phyloP scores from a whole-genome alignment of 495 filamentous ascomycete genomes.

The Corynascus novoguineensis region DNA sequence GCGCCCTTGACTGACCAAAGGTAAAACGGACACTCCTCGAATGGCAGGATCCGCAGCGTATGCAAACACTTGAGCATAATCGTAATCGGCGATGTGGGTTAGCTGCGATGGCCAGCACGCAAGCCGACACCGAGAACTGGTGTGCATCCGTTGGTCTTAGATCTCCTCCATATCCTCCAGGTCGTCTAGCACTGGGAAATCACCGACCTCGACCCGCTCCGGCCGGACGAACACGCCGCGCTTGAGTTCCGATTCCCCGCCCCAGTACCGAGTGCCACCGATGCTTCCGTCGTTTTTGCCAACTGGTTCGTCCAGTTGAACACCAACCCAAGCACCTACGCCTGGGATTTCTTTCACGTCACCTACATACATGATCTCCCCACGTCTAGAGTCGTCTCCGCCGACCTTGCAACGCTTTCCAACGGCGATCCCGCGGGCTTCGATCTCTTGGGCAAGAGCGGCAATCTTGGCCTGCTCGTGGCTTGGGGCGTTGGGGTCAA shows the following conservation, averaged over 20 bases:
- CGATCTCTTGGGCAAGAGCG: slow-evolving; percentile 60
- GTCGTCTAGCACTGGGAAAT: slow-evolving; percentile 70
- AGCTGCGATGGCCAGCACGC: no score
- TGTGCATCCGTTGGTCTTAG: slow-evolving; percentile 39
- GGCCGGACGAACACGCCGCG: slow-evolving; percentile 83
- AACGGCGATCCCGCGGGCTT: slow-evolving; percentile 57
- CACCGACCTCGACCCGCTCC: slow-evolving; percentile 82
- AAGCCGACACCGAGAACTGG: no score
- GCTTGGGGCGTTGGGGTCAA: slow-evolving; percentile 76
- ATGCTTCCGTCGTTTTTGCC: slow-evolving; percentile 90
- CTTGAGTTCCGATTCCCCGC: slow-evolving; percentile 54
- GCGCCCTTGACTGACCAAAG: no score
- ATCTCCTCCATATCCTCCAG: slow-evolving; percentile 87
- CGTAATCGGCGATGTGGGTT: no score
- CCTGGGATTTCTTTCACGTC: slow-evolving; percentile 75
- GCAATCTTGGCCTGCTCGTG: slow-evolving; percentile 64
- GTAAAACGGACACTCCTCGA: no score
- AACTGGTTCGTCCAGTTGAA: slow-evolving; percentile 78
- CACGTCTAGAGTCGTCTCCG: slow-evolving; percentile 64
- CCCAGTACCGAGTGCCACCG: slow-evolving; percentile 72
- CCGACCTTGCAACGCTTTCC: slow-evolving; percentile 61
- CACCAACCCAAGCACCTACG: slow-evolving; percentile 73
- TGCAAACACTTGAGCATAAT: no score
- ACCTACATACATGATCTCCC: slow-evolving; percentile 78
- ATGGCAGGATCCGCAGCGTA: no score